Conservation (phyloP, 495 filamentous ascomycete species). For the Saxispiralis lemnorum region DNA sequence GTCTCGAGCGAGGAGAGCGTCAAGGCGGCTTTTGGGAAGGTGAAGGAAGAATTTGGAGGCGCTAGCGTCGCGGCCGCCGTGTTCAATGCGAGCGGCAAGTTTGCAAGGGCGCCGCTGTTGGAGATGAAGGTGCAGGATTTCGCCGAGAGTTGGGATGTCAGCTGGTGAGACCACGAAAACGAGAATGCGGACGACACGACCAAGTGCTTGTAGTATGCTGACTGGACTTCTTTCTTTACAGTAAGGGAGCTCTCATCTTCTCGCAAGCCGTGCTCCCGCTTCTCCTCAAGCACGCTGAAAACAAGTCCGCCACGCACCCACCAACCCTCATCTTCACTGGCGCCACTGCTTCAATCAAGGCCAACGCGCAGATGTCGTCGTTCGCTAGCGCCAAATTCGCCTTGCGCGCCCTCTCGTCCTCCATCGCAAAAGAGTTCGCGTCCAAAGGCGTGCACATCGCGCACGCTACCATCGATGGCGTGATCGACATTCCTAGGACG, state of each 20-base stretch:
- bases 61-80: constrained; percentile 39
- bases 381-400: constrained; percentile 77
- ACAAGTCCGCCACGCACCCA: constrained; percentile 35
- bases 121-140: constrained; percentile 53
- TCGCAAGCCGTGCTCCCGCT: constrained; percentile 55
- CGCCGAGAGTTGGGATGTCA: constrained; percentile 33
- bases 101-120: constrained; percentile 64
- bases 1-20: constrained; percentile 45
- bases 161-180: no score
- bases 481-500: constrained; percentile 71
- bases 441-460: constrained; percentile 78
- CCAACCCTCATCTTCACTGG: constrained; percentile 78
- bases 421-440: constrained; percentile 71
- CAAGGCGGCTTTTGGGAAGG: constrained; percentile 43
- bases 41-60: constrained; percentile 38
- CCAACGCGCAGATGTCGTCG: constrained; percentile 47
- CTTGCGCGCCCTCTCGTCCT: constrained; percentile 56
- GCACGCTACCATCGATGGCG: constrained; percentile 71
- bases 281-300: constrained; percentile 40
- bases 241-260: constrained; percentile 57
- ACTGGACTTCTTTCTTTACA: not conserved
- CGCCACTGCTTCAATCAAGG: constrained; percentile 64
- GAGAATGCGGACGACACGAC: not conserved
- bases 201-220: not conserved
- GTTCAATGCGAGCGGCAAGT: constrained; percentile 59